Evolutionary conservation across 1,284 basidiomycete genomes (phyloP), one percentile per base, ranked within the genome.

Genomic region (Sutorius eximius): DNA sequence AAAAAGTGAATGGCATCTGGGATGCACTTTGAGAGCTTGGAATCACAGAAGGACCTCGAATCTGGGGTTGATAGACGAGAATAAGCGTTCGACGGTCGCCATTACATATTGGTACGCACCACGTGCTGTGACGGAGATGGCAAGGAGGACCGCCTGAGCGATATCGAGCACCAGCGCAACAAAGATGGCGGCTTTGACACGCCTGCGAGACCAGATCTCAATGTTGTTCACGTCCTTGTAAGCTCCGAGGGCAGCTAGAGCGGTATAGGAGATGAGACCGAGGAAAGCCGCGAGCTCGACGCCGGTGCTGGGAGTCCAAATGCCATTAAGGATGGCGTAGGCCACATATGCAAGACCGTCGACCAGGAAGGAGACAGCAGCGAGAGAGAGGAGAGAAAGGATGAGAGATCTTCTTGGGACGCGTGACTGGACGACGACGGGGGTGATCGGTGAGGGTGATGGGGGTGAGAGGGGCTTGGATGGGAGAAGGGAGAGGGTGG

Each of bases 311-410:
- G 73, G 73, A 11, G 77, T 80, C 89, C 89, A 92, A 18, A 75
- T 61, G 62, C 85, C 83, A 61, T 78, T 74, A 57, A 91, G 63
- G 43, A 91, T 77, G 24, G 85, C 82, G 63, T 80, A 80, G 22
- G 82, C 70, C 48, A 86, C 81, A 63, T 89, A 86, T 9, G 84
- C 76, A 48, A 88, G 73, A 53, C 95, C 79, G 80, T 99, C 82
- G 74, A 94, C 75, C 77, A 99, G 82, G 82, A 92, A 85, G 71
- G 94, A 79, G 74, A 95, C 60, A 75, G 94, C 85, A 71, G 85
- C 66, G 49, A 91, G 75, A 53, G 85, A 82, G 50, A 93, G 77
- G 61, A 91, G 75, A 50, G 76, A 71, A 52, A 91, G 77, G 69
- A 93, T 90, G 60, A 85, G 72, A 49, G 81, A 80, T 55, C 87